Evolutionary conservation across 2,329 filamentous ascomycete species (phyloP), one percentile per base, ranked within the genome.

Genomic region (Macrophomina pseudophaseolina): DNA sequence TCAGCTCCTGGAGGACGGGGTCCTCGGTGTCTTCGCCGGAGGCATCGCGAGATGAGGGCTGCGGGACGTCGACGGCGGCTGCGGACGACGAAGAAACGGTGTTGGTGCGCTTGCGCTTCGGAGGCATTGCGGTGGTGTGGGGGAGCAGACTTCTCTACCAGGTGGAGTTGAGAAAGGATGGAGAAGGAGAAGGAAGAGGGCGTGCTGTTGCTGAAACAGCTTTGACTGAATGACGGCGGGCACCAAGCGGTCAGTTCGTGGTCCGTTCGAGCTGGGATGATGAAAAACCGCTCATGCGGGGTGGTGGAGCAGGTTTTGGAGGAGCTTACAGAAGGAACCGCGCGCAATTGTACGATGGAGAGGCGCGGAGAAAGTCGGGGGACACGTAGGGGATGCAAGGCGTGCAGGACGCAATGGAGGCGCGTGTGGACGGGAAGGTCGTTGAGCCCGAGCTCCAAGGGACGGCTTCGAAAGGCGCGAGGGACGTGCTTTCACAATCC

Each of bases 21-120:
- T 92, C 91, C 73, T 91, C 89, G 73, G 87, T 89, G 76, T 94
- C 92, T 80, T 97, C 92, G 70, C 86, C 91, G 16, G 92, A 94
- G 68, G 91, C 91, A 81, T 96, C 92, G 75, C 91, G 88, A 42
- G 92, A 94, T 18, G 91, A 93, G 42, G 91, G 85, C 77, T 90
- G 87, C 71, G 90, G 85, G 59, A 88, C 83, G 74, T 90, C 85
- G 69, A 82, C 78, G 62, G 81, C 78, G 68, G 78, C 42, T 33
- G 67, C 64, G 23, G 69, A 64, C 42, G 74, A 71, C 35, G 78
- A 83, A 70, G 83, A 78, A 23, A 82, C 79, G 69, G 84, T 86
- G 67, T 82, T 82, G 66, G 86, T 87, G 78, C 94, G 89, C 86
- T 97, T 97, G 80, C 94, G 90, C 85, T 97, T 97, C 73, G 82